Conservation (phyloP, 2,329 filamentous ascomycete species). For the Stemphylium lycopersici region DNA sequence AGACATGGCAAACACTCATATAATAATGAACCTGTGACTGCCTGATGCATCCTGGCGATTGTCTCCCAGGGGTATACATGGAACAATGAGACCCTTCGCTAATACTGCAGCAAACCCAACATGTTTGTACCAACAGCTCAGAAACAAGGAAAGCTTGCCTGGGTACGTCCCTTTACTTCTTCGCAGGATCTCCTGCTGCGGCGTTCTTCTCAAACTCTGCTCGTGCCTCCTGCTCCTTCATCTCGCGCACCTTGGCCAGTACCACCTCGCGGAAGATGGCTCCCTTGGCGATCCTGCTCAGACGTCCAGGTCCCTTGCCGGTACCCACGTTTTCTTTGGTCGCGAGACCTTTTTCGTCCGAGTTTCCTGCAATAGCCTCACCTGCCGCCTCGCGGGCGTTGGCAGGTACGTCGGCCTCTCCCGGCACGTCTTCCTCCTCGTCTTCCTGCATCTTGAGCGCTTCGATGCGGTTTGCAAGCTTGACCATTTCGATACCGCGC, state of each 20-base stretch:
- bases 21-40: conserved; percentile 19
- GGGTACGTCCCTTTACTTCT: conserved; percentile 27
- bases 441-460: conserved; percentile 92
- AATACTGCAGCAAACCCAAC: conserved; percentile 30
- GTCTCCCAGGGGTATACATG: conserved; percentile 38
- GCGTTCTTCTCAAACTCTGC: conserved; percentile 69
- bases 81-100: conserved; percentile 27
- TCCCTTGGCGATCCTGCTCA: conserved; percentile 65
- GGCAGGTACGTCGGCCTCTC: conserved; percentile 65
- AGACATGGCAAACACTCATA: conserved; percentile 1
- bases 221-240: conserved; percentile 83
- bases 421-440: conserved; percentile 73
- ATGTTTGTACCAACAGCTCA: conserved; percentile 18
- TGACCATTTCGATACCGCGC: conserved; percentile 94
- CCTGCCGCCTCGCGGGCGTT: conserved; percentile 65
- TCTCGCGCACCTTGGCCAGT: conserved; percentile 88
- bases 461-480: conserved; percentile 94
- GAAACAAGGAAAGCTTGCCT: conserved; percentile 6
- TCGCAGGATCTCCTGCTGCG: conserved; percentile 33
- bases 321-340: conserved; percentile 33
- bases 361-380: conserved; percentile 48
- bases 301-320: conserved; percentile 55
- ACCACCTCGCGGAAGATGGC: conserved; percentile 95
- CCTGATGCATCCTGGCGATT: conserved; percentile 25
- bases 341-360: conserved; percentile 34